These are phyloP conservation scores for Cardiospermum halicacabum DNA, from an alignment of 345 rosid genomes.

Conservation along the genomic window DNA sequence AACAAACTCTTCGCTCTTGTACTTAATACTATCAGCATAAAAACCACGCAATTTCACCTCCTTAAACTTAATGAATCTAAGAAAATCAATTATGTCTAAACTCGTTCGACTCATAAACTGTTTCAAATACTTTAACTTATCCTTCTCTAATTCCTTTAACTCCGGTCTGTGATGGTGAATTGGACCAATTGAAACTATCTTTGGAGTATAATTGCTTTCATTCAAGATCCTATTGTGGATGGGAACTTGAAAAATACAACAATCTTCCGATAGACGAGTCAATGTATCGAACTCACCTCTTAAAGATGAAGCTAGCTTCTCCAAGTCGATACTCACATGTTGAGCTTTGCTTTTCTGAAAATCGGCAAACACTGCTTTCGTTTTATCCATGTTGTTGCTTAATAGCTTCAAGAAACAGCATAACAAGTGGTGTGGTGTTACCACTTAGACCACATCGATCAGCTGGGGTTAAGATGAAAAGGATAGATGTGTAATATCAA, in stretches of 20 bases:
- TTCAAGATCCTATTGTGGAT: not conserved
- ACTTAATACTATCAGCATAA: conserved; percentile 1
- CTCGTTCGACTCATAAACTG: not conserved
- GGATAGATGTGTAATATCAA: too few species aligned
- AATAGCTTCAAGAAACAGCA: too few species aligned
- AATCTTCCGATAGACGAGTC: not conserved
- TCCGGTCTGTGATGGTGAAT: conserved; percentile 4
- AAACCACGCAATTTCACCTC: conserved; percentile 4
- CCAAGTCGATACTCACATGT: too few species aligned
- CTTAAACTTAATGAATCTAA: not conserved
- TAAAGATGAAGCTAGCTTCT: not conserved
- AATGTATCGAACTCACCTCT: not conserved
- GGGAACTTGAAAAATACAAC: conserved; percentile 7
- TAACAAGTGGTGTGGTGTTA: too few species aligned
- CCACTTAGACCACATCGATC: too few species aligned
- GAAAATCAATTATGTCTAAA: not conserved
- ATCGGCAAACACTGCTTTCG: too few species aligned
- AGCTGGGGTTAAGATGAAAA: too few species aligned
- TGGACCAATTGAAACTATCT: conserved; percentile 17
- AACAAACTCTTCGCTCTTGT: not conserved
- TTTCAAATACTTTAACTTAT: conserved; percentile 11
- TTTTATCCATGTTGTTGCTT: too few species aligned
- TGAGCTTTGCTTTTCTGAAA: too few species aligned
- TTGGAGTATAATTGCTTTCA: not conserved
- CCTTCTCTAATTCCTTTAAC: conserved; percentile 17